Evolutionary conservation across 108 stramenopile species (phyloP), one percentile per base, ranked within the genome.

Genomic region (Cylindrotheca closterium): DNA sequence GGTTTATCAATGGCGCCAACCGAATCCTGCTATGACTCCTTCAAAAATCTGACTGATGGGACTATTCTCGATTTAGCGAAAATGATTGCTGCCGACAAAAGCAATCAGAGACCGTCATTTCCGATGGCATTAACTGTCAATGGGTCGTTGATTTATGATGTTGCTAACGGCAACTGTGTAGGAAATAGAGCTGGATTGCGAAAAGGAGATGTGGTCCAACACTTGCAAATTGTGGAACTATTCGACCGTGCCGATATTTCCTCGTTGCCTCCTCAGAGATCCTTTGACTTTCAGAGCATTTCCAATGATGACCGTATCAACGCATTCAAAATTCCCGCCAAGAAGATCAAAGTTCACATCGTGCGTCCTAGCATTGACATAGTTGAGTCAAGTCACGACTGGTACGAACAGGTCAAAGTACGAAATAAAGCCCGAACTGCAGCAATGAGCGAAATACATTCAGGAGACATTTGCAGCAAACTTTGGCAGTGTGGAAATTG

Each of bases 171-270:
- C 2, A 22, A 22, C 1, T 7, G 23, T 30, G 63, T 33, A 19
- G 75, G 57, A 19, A 51, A 63, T 18, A 8, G 26, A 45, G 68
- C 68, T 45, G 68, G 65, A 17, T 8, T 74, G n/a, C 24, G 33
- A 24, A 30, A 45, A 21, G 53, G 65, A 2, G 78, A 79, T 63
- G 51, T 79, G 4, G 69, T 79, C 0, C 32, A 46, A 2, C 52
- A 51, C 15, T 37, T 78, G 23, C 55, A 71, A 60, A 23, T 52
- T 22, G 1, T 67, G 8, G 30, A 67, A 30, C 26, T 67, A 26
- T 27, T 30, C 10, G 5, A 54, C 28, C 19, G 46, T 24, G 18
- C 55, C 24, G 42, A 54, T 23, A 56, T 29, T 22, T 3, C 17
- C 4, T 57, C 63, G 0, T 51, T 50, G 30, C 27, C 1, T 55